phyloP scores from a whole-genome alignment of 306 rosid species.

The Castanea mollissima region DNA sequence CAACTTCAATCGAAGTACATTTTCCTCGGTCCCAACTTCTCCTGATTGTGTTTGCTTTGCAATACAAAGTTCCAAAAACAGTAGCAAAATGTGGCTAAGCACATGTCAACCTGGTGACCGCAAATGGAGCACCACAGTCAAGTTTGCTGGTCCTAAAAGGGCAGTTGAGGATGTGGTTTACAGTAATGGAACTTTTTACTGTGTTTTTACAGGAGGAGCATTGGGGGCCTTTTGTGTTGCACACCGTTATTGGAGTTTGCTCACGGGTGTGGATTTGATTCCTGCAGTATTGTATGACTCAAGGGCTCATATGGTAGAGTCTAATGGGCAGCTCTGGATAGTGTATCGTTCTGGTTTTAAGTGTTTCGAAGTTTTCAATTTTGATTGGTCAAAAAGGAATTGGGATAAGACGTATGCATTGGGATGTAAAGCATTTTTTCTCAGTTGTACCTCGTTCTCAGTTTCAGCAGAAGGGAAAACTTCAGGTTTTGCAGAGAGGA shows the following conservation, averaged over 20 bases:
- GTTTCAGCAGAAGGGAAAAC: background rate
- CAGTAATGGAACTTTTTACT: background rate
- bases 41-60: background rate
- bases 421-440: background rate
- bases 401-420: background rate
- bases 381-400: background rate
- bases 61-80: background rate
- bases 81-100: background rate
- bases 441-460: background rate
- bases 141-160: background rate
- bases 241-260: background rate
- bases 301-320: conserved; percentile 1
- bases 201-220: background rate
- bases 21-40: background rate
- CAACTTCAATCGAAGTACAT: conserved; percentile 6
- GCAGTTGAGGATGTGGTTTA: conserved; percentile 10
- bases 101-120: background rate
- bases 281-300: background rate
- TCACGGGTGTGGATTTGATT: background rate
- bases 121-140: background rate
- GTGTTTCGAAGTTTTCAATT: background rate
- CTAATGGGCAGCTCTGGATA: background rate
- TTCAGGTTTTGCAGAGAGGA: background rate
- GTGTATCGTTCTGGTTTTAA: background rate
- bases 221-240: background rate